Base-by-base conservation (phyloP, 139 green algal genomes). In the Micractinium sp. region DNA sequence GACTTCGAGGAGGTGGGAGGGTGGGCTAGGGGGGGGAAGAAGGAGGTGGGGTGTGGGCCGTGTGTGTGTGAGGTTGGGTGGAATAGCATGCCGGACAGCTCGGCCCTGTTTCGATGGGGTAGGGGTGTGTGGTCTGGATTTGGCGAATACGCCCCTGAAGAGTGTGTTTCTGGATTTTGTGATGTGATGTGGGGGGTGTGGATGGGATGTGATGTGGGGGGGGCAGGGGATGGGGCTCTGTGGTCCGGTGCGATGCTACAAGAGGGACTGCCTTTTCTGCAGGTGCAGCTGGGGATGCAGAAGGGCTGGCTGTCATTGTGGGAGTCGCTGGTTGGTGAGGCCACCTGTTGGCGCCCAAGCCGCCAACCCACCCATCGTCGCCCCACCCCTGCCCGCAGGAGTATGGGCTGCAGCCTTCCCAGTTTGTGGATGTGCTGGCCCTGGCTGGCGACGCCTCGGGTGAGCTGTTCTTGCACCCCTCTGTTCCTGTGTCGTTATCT, bases 371-470 rank as follows among this genome's bases (percentile, higher is more conserved):
- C 47, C 47, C 9, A 12, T 35, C 15, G 71, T 18, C 31, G 25
- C 22, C 84, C 67, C 74, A 0, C 80, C 82, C 9, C 31, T n/a
- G 56, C 29, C 87, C 90, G 41, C 81, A 87, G 27, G 88, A 92
- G 73, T 88, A 82, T 36, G 90, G 90, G n/a, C 61, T 95, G 41
- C 61, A 86, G 35, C 93, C 93, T 0, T 20, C 60, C 60, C 92
- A 95, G 87, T 97, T 91, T 88, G 66, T 87, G 18, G 93, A 97
- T 87, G 74, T 95, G 39, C 87, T 95, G 85, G 94, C 94, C 36
- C 87, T 97, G 33, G 77, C 47, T 2, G 94, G 95, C 4, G 95
- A 97, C 88, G 25, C 66, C 36, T 87, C 82, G 4, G 82, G 82
- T 79, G 66, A 39, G 47, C 20, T 4, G 14, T 39, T 71, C 25